Percentiles rank a stretch among this genome's conserved stretches.
Evolutionary conservation across 305 asterid genomes (phyloP).

Genomic region (Salvia sclarea): DNA sequence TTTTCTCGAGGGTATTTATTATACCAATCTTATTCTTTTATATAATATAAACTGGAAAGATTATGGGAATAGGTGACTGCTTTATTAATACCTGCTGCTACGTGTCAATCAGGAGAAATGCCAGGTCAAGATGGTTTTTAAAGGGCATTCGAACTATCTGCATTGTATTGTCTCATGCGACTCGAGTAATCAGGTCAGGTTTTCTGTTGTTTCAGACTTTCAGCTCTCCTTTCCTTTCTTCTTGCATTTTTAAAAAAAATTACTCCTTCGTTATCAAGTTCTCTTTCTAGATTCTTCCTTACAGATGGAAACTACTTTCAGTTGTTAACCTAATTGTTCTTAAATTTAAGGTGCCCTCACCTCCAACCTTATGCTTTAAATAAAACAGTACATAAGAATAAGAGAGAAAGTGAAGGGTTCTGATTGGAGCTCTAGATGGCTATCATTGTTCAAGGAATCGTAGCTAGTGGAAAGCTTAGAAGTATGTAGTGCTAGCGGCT

Average conservation of each 20-base stretch:
- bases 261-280: not conserved
- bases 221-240: not conserved
- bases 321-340: conserved; percentile 1
- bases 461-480: not conserved
- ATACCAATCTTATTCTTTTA: not conserved
- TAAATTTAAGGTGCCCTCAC: not conserved
- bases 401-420: not conserved
- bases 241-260: not conserved
- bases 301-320: conserved; percentile 20
- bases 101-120: conserved; percentile 61
- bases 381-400: not conserved
- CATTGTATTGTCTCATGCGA: conserved; percentile 70
- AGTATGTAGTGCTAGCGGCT: conserved; percentile 9
- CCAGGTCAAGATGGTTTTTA: conserved; percentile 67
- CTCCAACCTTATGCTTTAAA: not conserved
- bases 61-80: conserved; percentile 19
- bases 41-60: not conserved
- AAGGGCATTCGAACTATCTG: conserved; percentile 82
- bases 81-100: conserved; percentile 28
- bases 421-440: not conserved
- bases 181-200: conserved; percentile 68
- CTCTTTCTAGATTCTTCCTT: not conserved
- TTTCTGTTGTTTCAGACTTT: conserved; percentile 8
- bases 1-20: conserved; percentile 34
- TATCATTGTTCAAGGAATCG: not conserved